These are phyloP conservation scores for Apiospora kogelbergensis DNA, from an alignment of 2,329 filamentous ascomycete species.

Conservation along the genomic window DNA sequence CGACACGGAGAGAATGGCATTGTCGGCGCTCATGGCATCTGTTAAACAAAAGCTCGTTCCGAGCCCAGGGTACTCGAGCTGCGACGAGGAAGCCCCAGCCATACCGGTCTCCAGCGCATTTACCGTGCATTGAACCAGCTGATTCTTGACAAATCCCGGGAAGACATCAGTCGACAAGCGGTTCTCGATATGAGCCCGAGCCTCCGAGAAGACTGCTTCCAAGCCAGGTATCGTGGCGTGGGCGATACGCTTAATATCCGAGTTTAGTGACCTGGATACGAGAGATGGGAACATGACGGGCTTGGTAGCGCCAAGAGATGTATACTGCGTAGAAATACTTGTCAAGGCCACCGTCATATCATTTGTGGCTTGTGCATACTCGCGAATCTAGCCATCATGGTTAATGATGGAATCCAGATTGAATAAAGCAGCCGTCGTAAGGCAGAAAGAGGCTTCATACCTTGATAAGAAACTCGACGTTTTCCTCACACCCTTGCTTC, in stretches of 20 bases:
- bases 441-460: slow-evolving; percentile 28
- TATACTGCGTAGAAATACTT: slow-evolving; percentile 44
- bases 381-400: slow-evolving; percentile 34
- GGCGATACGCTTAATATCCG: slow-evolving; percentile 47
- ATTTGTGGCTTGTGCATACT: slow-evolving; percentile 44
- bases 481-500: slow-evolving; percentile 44
- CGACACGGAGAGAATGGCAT: slow-evolving; percentile 49
- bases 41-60: slow-evolving; percentile 60
- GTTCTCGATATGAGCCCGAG: slow-evolving; percentile 43
- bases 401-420: neutral
- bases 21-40: slow-evolving; percentile 48
- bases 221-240: slow-evolving; percentile 45
- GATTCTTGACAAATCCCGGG: slow-evolving; percentile 52
- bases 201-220: slow-evolving; percentile 43
- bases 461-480: slow-evolving; percentile 52
- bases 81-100: slow-evolving; percentile 25
- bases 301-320: slow-evolving; percentile 32
- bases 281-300: slow-evolving; percentile 42
- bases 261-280: slow-evolving; percentile 41
- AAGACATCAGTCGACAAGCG: slow-evolving; percentile 47
- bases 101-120: slow-evolving; percentile 32
- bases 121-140: slow-evolving; percentile 46
- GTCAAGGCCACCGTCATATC: slow-evolving; percentile 45
- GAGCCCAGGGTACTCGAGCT: slow-evolving; percentile 49
- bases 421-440: neutral